Evolutionary conservation across 257 asterid species (phyloP).

Genomic region (Ligustrum vulgare): DNA sequence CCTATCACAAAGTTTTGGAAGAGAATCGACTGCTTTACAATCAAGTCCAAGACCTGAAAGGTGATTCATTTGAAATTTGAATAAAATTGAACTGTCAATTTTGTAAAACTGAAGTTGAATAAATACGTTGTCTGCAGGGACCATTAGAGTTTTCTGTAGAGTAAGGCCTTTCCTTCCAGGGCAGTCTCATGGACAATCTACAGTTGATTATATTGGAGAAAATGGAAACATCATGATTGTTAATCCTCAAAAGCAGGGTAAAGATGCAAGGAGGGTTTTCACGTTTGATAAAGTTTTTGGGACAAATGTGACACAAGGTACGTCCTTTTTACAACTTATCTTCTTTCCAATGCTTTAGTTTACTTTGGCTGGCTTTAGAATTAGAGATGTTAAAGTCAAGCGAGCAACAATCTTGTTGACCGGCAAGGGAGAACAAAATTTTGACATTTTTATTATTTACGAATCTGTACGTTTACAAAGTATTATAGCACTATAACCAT

Average conservation of each 20-base stretch:
- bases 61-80: slow-evolving; percentile 32
- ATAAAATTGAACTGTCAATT: neutral
- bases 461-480: neutral
- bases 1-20: slow-evolving; percentile 79
- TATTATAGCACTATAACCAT: neutral
- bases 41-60: slow-evolving; percentile 95
- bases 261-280: slow-evolving; percentile 79
- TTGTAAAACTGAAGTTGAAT: neutral
- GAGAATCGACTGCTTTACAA: slow-evolving; percentile 85
- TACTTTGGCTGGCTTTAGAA: neutral
- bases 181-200: slow-evolving; percentile 56
- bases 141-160: slow-evolving; percentile 83
- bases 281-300: slow-evolving; percentile 79
- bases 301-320: slow-evolving; percentile 72
- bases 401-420: slow-evolving; percentile 8
- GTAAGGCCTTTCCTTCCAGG: slow-evolving; percentile 77
- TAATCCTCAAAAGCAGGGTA: slow-evolving; percentile 77
- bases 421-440: neutral
- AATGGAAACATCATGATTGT: slow-evolving; percentile 88
- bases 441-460: slow-evolving; percentile 1
- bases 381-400: neutral
- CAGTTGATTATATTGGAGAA: slow-evolving; percentile 88
- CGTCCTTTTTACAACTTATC: slow-evolving; percentile 23
- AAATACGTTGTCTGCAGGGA: slow-evolving; percentile 45
- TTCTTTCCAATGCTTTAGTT: slow-evolving; percentile 17